Evolutionary conservation across 2,329 filamentous ascomycete species (phyloP), one percentile per base, ranked within the genome.

Genomic region (Didymella exigua): DNA sequence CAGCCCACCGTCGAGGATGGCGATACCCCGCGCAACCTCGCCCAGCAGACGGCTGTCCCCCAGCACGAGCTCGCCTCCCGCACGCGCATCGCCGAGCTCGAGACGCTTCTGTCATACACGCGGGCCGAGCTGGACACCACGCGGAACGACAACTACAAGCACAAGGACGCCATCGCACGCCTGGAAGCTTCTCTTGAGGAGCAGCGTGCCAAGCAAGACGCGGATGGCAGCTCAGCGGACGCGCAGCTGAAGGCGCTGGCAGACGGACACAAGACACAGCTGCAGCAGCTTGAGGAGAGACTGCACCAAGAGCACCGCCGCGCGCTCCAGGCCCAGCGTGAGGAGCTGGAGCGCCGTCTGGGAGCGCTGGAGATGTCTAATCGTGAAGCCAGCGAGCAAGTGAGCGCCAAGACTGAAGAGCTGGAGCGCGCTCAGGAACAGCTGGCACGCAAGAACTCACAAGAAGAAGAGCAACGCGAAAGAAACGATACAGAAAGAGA

Each of bases 1-100:
- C 72, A 74, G 43, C 57, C 72, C 3, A 74, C 71, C 1, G 72
- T 75, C 2, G 72, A 75, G 34, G 72, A 75, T 49, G 69, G 67
- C 42, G 71, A 74, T 36, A 74, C 72, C 9, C 71, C 71, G 30
- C 68, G 71, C 19, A 74, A 74, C 43, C 64, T 70, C 8, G 72
- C 70, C 10, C 67, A 69, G 52, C 69, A 73, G 42, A 73, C 72
- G 0, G 69, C 73, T 36, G 70, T 75, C 51, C 71, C 69, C 43
- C 65, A 68, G 36, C 70, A 73, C 40, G 64, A 72, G 31, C 41
- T 64, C 3, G 54, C 62, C 13, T 67, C 70, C 10, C 62, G 62
- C 24, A 68, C 65, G 13, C 69, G 71, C 33, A 72, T 74, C 24
- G 68, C 64, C 2, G 69, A 75, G 45, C 67, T 75, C 26, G 71